Evolutionary conservation across 2,329 filamentous ascomycete genomes (phyloP).

Genomic region (Neopestalotiopsis rosae): DNA sequence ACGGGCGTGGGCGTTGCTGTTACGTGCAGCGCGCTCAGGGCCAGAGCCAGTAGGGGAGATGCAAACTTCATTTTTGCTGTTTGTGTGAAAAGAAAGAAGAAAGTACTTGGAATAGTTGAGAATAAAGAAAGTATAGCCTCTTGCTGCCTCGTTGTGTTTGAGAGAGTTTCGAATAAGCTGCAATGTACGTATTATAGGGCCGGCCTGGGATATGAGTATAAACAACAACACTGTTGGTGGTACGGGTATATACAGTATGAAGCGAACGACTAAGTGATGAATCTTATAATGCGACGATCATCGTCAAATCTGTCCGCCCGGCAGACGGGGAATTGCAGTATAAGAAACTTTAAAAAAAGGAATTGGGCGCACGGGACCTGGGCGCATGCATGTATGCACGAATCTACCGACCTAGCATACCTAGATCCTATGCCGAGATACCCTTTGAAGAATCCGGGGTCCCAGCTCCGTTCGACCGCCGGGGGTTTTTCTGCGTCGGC

Average conservation of each 20-base stretch:
- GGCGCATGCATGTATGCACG: not conserved
- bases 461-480: slow-evolving; percentile 10
- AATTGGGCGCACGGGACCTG: not conserved
- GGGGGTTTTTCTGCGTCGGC: not conserved
- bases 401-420: not conserved
- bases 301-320: not conserved
- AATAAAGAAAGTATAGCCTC: not conserved
- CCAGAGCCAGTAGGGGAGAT: slow-evolving; percentile 3
- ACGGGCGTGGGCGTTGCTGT: slow-evolving; percentile 8
- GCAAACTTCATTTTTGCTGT: slow-evolving; percentile 8
- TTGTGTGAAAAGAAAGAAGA: no score
- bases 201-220: not conserved
- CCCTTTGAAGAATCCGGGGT: slow-evolving; percentile 6
- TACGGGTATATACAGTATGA: not conserved
- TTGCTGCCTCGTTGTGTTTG: not conserved
- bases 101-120: not conserved
- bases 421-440: not conserved
- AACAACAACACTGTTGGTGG: not conserved
- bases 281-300: slow-evolving; percentile 12
- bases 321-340: not conserved
- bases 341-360: not conserved
- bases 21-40: slow-evolving; percentile 9
- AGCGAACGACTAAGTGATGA: slow-evolving; percentile 10
- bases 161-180: slow-evolving; percentile 7
- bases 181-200: not conserved